Evolutionary conservation across 139 green algal species (phyloP).

Genomic region (Tetraselmis striata): DNA sequence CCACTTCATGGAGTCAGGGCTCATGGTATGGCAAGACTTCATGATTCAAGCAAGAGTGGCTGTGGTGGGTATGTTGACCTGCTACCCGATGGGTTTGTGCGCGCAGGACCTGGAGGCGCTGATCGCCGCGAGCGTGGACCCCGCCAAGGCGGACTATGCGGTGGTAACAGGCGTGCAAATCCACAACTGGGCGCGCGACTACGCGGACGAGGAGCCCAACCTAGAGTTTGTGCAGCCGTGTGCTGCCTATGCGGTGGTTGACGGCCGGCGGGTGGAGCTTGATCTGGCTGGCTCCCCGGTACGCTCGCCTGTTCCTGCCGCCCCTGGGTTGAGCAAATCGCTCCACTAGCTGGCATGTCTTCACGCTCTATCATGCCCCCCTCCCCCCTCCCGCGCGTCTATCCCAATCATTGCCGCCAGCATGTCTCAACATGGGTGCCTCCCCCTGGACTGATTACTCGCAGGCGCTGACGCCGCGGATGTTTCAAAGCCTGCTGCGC

Average conservation of each 20-base stretch:
- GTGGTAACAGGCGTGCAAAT: conserved; percentile 81
- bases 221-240: conserved; percentile 67
- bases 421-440: no score
- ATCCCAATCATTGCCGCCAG: no score
- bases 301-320: no score
- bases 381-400: no score
- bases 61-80: no score
- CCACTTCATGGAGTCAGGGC: no score
- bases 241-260: conserved; percentile 64
- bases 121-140: conserved; percentile 71
- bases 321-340: no score
- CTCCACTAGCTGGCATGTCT: no score
- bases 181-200: conserved; percentile 65
- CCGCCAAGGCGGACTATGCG: conserved; percentile 75
- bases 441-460: not conserved
- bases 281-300: no score
- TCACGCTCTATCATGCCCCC: not conserved
- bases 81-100: conserved; percentile 4
- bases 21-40: no score
- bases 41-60: no score
- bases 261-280: conserved; percentile 30
- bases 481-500: not conserved
- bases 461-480: not conserved
- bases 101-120: conserved; percentile 77
- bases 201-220: conserved; percentile 37